Evolutionary conservation across 129 eudicot genomes (phyloP).

Genomic region (Saussurea involucrata): DNA sequence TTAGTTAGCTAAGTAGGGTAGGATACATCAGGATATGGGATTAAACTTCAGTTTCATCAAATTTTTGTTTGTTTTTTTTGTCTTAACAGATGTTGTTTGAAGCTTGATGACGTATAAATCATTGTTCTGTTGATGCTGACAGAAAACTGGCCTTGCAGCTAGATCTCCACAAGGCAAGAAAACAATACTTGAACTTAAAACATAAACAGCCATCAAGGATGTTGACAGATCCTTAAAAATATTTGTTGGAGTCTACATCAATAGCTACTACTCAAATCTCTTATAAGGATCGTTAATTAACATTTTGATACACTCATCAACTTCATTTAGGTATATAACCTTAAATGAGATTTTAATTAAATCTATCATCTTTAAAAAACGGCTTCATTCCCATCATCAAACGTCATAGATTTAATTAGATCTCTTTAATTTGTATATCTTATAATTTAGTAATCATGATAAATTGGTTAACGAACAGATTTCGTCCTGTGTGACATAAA

Average conservation of each 20-base stretch:
- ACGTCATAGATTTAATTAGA: too few species aligned
- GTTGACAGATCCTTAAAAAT: background rate
- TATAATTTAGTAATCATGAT: too few species aligned
- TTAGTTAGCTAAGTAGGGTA: background rate
- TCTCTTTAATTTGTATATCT: too few species aligned
- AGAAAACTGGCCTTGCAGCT: background rate
- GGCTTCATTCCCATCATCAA: too few species aligned
- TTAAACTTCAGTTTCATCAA: background rate
- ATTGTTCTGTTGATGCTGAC: background rate
- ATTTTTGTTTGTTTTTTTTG: constrained; percentile 3
- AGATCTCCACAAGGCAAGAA: background rate
- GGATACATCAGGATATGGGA: too few species aligned
- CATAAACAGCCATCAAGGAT: background rate
- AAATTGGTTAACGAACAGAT: too few species aligned
- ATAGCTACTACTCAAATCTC: background rate
- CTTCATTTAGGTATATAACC: too few species aligned
- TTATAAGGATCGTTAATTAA: background rate
- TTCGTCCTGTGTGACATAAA: too few species aligned
- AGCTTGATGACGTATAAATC: background rate
- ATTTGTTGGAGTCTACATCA: too few species aligned
- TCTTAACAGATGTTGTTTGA: background rate
- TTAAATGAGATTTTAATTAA: too few species aligned
- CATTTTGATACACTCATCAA: background rate
- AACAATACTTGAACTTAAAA: background rate
- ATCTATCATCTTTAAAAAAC: too few species aligned